These are phyloP conservation scores for Cryptococcus hybrid DNA, from an alignment of 1,284 basidiomycete species.

Conservation along the genomic window DNA sequence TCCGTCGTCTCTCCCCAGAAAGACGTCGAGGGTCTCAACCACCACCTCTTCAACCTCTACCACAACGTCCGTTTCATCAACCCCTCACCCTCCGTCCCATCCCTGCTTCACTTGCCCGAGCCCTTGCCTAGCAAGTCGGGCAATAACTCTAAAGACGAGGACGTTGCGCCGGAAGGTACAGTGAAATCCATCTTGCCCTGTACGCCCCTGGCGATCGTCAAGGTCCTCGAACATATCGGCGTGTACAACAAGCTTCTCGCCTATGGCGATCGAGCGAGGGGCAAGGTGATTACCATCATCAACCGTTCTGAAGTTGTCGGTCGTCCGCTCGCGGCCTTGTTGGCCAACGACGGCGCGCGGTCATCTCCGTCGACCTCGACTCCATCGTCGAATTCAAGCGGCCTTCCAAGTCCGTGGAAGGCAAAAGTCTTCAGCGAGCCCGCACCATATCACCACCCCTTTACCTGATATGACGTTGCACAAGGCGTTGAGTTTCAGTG, in stretches of 20 bases:
- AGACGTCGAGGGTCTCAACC: constrained; percentile 95
- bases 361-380: constrained; percentile 92
- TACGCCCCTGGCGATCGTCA: constrained; percentile 94
- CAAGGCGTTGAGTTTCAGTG: constrained; percentile 74
- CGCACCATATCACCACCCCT: constrained; percentile 77
- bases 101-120: constrained; percentile 36
- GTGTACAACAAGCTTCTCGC: constrained; percentile 90
- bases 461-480: constrained; percentile 62
- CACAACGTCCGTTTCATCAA: constrained; percentile 77
- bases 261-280: constrained; percentile 93
- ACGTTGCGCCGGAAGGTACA: constrained; percentile 63
- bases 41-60: constrained; percentile 94
- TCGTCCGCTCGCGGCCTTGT: constrained; percentile 85
- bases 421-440: constrained; percentile 59
- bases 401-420: constrained; percentile 53
- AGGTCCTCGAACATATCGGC: constrained; percentile 84
- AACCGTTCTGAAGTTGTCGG: constrained; percentile 98
- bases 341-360: constrained; percentile 96
- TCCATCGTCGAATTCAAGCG: constrained; percentile 77
- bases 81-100: constrained; percentile 48
- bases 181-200: constrained; percentile 79
- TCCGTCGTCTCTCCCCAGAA: constrained; percentile 77
- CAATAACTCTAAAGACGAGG: constrained; percentile 5
- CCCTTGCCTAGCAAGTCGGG: constrained; percentile 25
- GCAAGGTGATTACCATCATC: constrained; percentile 89